Evolutionary conservation across 1,284 basidiomycete genomes (phyloP).

Genomic region (Trichosporon coremiiforme): DNA sequence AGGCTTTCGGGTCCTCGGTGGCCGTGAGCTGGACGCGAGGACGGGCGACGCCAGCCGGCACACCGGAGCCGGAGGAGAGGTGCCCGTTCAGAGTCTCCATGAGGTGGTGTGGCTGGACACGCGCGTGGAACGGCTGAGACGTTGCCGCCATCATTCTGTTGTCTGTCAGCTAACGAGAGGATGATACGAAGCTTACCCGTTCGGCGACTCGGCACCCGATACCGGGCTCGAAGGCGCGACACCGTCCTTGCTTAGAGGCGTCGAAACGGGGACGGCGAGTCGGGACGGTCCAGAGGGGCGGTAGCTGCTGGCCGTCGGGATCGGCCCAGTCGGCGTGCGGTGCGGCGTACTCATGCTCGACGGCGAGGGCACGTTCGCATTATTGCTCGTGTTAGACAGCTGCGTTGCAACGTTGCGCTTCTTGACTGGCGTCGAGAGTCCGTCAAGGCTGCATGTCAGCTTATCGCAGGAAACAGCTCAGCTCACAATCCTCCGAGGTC

Average conservation of each 20-base stretch:
- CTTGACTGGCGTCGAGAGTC: conserved; percentile 43
- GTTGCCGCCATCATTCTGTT: conserved; percentile 33
- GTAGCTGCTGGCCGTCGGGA: conserved; percentile 34
- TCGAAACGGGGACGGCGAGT: conserved; percentile 30
- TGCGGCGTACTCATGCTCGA: conserved; percentile 30
- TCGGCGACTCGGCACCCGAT: conserved; percentile 40
- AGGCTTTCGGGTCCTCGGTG: conserved; percentile 40
- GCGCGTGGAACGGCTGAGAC: conserved; percentile 44
- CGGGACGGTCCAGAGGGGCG: conserved; percentile 34
- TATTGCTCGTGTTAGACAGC: conserved; percentile 36
- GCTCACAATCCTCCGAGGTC: conserved; percentile 54
- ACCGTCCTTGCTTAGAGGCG: conserved; percentile 35
- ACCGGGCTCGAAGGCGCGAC: conserved; percentile 42
- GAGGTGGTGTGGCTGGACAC: conserved; percentile 44
- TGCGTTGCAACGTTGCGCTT: conserved; percentile 26
- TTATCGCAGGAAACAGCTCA: not conserved
- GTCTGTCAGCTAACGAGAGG: too few relatives aligned
- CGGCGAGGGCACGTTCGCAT: conserved; percentile 36
- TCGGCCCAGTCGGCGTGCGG: conserved; percentile 23
- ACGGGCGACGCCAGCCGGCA: conserved; percentile 26
- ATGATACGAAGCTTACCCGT: conserved; percentile 14
- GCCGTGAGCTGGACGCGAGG: conserved; percentile 41
- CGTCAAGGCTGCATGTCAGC: conserved; percentile 40
- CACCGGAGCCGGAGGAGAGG: conserved; percentile 34
- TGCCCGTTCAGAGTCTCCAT: conserved; percentile 56